Evolutionary conservation across 2,329 filamentous ascomycete genomes (phyloP), one percentile per base, ranked within the genome.

Genomic region (Microdochium trichocladiopsis): DNA sequence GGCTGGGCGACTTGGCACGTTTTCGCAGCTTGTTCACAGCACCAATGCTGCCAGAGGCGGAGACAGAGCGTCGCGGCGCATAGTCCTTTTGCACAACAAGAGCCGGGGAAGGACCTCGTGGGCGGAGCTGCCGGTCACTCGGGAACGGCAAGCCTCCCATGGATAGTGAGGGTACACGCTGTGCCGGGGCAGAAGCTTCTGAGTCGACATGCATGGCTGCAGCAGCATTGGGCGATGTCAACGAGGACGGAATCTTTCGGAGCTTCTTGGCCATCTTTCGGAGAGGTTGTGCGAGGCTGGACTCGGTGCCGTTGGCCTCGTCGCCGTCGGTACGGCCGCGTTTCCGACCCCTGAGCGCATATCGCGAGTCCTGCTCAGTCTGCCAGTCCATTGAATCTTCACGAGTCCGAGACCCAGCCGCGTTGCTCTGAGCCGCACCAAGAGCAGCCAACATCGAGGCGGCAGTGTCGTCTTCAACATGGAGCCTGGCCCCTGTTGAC

Each of bases 251-350:
- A 69, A 55, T 75, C 66, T 78, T 77, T 52, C 80, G 76, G 49
- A 82, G 66, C 63, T 79, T 80, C 70, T 80, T 80, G 52, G 71
- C 69, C 22, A 73, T 66, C 56, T 70, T 72, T 58, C 58, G 63
- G 56, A 64, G 58, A 24, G 61, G 62, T 47, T 61, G 56, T 25
- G 58, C 53, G 37, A 62, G 57, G 24, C 59, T 57, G 4, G 55
- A 57, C 31, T 47, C 36, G 23, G 37, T 25, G 53, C 50, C 53
- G 57, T 64, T 58, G 47, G 64, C 56, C 49, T 72, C 66, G 21
- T 70, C 68, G 14, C 67, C 65, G 2, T 69, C 67, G 1, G 63
- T 63, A n/a, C 69, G 67, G 23, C 66, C 67, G 37, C 79, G 76
- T 64, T 82, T 82, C 50, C 73, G 80, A 49, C 79, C 78, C 28